Base-by-base conservation (phyloP, 305 asterid genomes). In the Fraxinus xanthoxyloides region DNA sequence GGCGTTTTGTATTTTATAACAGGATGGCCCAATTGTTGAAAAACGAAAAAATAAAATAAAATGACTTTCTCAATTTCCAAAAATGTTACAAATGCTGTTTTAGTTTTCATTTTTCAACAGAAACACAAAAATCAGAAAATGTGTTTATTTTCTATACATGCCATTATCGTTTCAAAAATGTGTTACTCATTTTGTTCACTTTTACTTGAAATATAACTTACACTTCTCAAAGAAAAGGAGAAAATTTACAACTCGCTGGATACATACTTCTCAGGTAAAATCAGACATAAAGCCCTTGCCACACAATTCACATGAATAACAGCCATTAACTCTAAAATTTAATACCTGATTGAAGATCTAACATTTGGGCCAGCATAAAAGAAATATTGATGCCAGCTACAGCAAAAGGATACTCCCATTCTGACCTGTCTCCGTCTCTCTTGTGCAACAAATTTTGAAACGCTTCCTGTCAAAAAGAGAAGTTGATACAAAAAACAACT, bases 321-420 rank as follows among this genome's bases (percentile, higher is more conserved):
- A 4, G 10, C 38, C 74, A 67, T 13, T 28, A 13, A 30, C 40
- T 69, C 76, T 31, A 59, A 35, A 38, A 67, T 77, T 31, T 34
- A 40, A 31, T 36, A 91, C 95, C 95, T 85, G 95, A 92, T 72
- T 95, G 99, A 87, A 94, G 99, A 87, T 93, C 97, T 86, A 95
- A 88, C 98, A 95, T 92, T 84, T 94, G 99, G 74, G 90, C 93
- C 82, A 95, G 87, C 98, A 93, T 95, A 84, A 95, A 95, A 17
- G 99, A 94, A 83, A 94, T 86, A 85, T 95, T 95, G 87, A 95
- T 92, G 87, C 98, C 99, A 72, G 99, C 99, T 82, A 93, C 98
- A 76, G 99, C 98, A 74, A 95, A 95, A n/a, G 99, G 99, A 89
- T 95, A 95, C 88, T 95, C 99, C 99, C 99, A 95, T 36, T 91